Conservation (phyloP, 73 alveolate genomes). For the Stentor coeruleus region DNA sequence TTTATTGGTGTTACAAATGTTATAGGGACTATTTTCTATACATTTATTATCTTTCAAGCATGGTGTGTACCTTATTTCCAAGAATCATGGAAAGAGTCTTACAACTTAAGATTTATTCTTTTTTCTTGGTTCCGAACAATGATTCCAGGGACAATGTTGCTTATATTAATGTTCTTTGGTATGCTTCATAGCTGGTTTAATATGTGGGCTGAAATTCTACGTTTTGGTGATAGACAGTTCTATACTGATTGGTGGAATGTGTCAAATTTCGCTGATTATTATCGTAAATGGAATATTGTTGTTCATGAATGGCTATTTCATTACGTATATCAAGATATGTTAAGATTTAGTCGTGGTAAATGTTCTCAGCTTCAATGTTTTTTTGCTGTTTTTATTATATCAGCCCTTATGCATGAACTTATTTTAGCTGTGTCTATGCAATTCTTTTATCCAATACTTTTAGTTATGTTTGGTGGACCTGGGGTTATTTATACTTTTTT, state of each 20-base stretch:
- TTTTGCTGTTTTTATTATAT: slow-evolving; percentile 61
- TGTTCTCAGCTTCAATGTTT: slow-evolving; percentile 34
- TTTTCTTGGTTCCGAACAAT: slow-evolving; percentile 34
- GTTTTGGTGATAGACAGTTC: slow-evolving; percentile 77
- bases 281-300: slow-evolving; percentile 83
- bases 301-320: slow-evolving; percentile 87
- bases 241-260: slow-evolving; percentile 93
- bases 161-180: slow-evolving; percentile 67
- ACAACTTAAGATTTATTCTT: background rate
- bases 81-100: slow-evolving; percentile 17
- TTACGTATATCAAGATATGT: slow-evolving; percentile 69
- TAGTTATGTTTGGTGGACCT: slow-evolving; percentile 84
- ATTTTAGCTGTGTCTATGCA: slow-evolving; percentile 70
- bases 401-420: slow-evolving; percentile 82
- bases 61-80: slow-evolving; percentile 39
- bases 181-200: slow-evolving; percentile 82
- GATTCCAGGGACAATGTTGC: slow-evolving; percentile 72
- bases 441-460: slow-evolving; percentile 79
- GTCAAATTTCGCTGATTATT: slow-evolving; percentile 71
- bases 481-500: slow-evolving; percentile 65
- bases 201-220: slow-evolving; percentile 68
- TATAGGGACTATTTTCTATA: slow-evolving; percentile 47
- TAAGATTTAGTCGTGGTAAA: slow-evolving; percentile 65
- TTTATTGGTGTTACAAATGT: slow-evolving; percentile 40
- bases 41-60: slow-evolving; percentile 52